phyloP scores from a whole-genome alignment of 2,329 filamentous ascomycete species.

The Waltergamsia citrina region DNA sequence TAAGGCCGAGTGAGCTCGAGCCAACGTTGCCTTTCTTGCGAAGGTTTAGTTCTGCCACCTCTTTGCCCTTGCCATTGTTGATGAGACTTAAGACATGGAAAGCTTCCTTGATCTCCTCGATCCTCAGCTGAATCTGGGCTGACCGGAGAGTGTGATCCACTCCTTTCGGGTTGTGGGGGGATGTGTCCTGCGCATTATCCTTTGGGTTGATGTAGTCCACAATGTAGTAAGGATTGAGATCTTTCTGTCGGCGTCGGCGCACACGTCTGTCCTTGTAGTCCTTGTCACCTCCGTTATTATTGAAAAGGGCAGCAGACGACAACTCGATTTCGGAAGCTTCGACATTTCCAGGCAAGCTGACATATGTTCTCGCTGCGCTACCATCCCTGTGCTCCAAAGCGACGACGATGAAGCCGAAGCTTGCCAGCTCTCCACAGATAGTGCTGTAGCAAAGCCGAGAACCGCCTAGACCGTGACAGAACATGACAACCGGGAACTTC shows the following conservation, averaged over 20 bases:
- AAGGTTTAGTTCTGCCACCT: constrained; percentile 41
- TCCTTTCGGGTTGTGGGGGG: constrained; percentile 46
- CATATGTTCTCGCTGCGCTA: constrained; percentile 48
- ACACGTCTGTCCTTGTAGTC: constrained; percentile 15
- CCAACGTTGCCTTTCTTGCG: constrained; percentile 48
- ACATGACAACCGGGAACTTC: constrained; percentile 52
- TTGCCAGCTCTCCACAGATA: constrained; percentile 56
- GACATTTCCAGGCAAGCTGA: constrained; percentile 41
- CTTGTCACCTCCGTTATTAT: constrained; percentile 14
- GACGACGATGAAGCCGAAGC: constrained; percentile 55
- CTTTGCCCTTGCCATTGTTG: constrained; percentile 40
- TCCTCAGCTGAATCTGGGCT: constrained; percentile 52
- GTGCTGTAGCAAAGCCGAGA: constrained; percentile 53
- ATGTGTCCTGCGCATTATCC: constrained; percentile 37
- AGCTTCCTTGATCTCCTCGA: constrained; percentile 56
- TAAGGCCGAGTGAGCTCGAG: constrained; percentile 47
- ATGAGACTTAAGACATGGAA: constrained; percentile 47
- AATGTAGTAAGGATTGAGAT: constrained; percentile 28
- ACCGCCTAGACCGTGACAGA: constrained; percentile 57
- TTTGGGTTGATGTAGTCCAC: constrained; percentile 57
- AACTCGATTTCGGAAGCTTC: constrained; percentile 20
- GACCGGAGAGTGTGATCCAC: constrained; percentile 49
- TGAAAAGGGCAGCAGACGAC: constrained; percentile 14
- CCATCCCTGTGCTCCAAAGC: constrained; percentile 58
- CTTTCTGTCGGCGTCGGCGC: constrained; percentile 13